Base-by-base conservation (phyloP, 1,139 yeast genomes). In the Yamadazyma atlantica region DNA sequence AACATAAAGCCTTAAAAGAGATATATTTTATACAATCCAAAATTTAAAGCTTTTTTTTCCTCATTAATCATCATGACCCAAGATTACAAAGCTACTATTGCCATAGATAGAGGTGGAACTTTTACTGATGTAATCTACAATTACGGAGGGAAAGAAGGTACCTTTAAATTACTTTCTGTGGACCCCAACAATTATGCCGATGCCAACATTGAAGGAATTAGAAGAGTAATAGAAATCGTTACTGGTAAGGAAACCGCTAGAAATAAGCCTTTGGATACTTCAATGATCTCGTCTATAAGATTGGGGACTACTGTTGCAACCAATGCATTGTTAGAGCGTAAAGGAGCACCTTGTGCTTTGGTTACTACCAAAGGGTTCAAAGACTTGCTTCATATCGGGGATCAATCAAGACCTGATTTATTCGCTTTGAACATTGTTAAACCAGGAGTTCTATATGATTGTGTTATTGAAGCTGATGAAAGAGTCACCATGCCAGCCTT, bases 231-330 rank as follows among this genome's bases (percentile, higher is more conserved):
- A 12, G 54, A 53, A 37, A 36, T 42, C 2, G 38, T 44, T 23
- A 40, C 47, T 8, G 45, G 45, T 2, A 39, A 32, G 25, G 26
- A 36, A 14, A 43, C 54, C 13, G 45, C 53, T 10, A 42, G 58
- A 38, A 39, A 39, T 22, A 42, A 39, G 17, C 50, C 46, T 26
- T 46, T 54, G 32, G 62, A 55, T 29, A 67, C 69, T n/a, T 51
- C 69, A 16, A 61, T 63, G 33, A 54, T 62, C 9, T 44, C 54
- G 62, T 73, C 81, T 31, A 75, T 85, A 29, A 69, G 90, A 44
- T 78, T 85, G 78, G 94, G 94, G 10, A 85, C 94, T 2, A 85
- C 94, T 0, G 85, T 85, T 15, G 92, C 94, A 1, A 85, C 94
- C 1, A 80, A 79, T 55, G 90, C 92, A 2, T 66, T 85, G 18